A percentile compares a stretch with the other conserved stretches of the same genome.
phyloP scores from a whole-genome alignment of 2,329 filamentous ascomycete genomes.

The Pezicula neosporulosa region DNA sequence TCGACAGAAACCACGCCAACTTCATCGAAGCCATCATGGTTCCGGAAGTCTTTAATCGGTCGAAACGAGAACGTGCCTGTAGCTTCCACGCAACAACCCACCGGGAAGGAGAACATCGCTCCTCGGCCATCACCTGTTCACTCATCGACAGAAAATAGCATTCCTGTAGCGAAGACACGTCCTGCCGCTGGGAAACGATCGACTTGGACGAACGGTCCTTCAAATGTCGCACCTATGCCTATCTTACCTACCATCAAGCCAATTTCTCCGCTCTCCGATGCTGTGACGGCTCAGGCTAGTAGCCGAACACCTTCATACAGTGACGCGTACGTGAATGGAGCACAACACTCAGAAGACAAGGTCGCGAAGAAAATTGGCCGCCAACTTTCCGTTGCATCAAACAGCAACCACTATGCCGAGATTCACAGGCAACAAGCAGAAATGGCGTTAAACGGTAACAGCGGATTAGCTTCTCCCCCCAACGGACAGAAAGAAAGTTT shows the following conservation, averaged over 20 bases:
- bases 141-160: conserved; percentile 34
- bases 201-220: conserved; percentile 85
- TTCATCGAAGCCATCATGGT: conserved; percentile 89
- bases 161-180: conserved; percentile 38
- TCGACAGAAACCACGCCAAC: conserved; percentile 49
- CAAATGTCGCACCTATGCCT: conserved; percentile 84
- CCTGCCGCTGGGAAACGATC: conserved; percentile 71
- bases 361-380: conserved; percentile 87
- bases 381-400: conserved; percentile 88
- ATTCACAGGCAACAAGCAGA: conserved; percentile 89
- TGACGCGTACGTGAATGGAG: conserved; percentile 41
- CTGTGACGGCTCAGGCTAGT: conserved; percentile 85
- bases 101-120: conserved; percentile 42
- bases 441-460: conserved; percentile 79
- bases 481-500: conserved; percentile 90
- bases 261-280: conserved; percentile 93
- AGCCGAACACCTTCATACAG: conserved; percentile 54
- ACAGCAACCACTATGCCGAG: conserved; percentile 89
- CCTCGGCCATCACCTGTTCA: conserved; percentile 44
- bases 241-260: conserved; percentile 93
- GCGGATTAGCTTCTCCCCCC: conserved; percentile 71
- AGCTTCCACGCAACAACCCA: conserved; percentile 43
- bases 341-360: conserved; percentile 54
- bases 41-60: conserved; percentile 88
- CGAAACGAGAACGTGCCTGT: conserved; percentile 67